phyloP scores from a whole-genome alignment of 441 rosid species.

The Populus hybrid region DNA sequence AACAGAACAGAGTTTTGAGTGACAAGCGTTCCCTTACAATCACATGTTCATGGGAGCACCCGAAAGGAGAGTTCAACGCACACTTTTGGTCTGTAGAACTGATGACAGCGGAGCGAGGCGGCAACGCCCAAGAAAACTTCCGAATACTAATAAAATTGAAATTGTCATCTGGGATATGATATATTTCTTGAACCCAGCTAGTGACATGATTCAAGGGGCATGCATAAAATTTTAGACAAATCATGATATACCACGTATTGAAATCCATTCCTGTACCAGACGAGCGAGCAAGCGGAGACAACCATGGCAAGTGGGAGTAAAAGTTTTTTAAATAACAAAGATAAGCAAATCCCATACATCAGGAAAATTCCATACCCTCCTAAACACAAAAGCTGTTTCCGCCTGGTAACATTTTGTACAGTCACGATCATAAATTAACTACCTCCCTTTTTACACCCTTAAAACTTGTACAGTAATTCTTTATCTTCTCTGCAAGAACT shows the following conservation, averaged over 20 bases:
- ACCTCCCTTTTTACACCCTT: constrained; percentile 42
- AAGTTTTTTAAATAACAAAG: constrained; percentile 15
- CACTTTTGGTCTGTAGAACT: too few relatives aligned
- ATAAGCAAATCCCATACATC: constrained; percentile 25
- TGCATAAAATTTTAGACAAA: background rate
- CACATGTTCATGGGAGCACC: too few relatives aligned
- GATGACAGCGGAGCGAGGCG: too few relatives aligned
- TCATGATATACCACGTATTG: background rate
- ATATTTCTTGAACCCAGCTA: background rate
- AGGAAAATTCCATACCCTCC: constrained; percentile 30
- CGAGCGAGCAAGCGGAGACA: background rate
- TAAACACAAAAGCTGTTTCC: constrained; percentile 24
- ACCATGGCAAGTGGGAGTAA: background rate
- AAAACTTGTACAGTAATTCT: constrained; percentile 36
- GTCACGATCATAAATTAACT: constrained; percentile 29
- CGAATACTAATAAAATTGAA: too few relatives aligned
- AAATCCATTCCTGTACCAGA: background rate
- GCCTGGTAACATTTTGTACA: constrained; percentile 39
- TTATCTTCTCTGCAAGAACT: constrained; percentile 25
- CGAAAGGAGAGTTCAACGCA: too few relatives aligned
- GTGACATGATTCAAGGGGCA: background rate
- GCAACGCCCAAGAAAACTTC: too few relatives aligned
- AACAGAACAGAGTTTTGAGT: too few relatives aligned
- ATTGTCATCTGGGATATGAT: too few relatives aligned
- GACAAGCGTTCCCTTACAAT: too few relatives aligned